Percentiles rank a stretch among this genome's conserved stretches.
phyloP scores from a whole-genome alignment of 495 filamentous ascomycete genomes.

The Pseudotulostoma volvatum region DNA sequence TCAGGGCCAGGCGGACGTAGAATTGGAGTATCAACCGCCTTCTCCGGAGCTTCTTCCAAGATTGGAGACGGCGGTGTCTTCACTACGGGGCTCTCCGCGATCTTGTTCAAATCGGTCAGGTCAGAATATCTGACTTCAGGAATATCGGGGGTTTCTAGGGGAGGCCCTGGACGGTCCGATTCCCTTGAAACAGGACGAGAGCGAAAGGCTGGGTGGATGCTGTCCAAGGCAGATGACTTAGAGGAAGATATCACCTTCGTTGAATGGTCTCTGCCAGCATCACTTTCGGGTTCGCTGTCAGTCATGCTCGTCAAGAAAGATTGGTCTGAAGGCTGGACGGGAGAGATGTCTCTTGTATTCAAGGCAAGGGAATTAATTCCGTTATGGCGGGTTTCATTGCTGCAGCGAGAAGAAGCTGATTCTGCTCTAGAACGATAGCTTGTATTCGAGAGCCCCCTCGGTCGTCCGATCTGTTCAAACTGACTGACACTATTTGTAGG shows the following conservation, averaged over 20 bases:
- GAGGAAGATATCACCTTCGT: constrained; percentile 14
- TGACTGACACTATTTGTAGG: constrained; percentile 17
- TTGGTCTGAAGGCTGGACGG: constrained; percentile 10
- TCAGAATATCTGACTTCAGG: constrained; percentile 30
- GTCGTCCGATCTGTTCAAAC: constrained; percentile 18
- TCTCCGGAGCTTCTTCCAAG: constrained; percentile 18
- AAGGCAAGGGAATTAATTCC: constrained; percentile 13
- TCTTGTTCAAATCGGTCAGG: constrained; percentile 27
- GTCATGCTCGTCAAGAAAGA: constrained; percentile 31
- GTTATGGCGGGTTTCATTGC: constrained; percentile 18
- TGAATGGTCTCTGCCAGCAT: constrained; percentile 13
- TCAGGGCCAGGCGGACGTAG: constrained; percentile 49
- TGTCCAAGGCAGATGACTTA: constrained; percentile 14
- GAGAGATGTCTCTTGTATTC: constrained; percentile 19
- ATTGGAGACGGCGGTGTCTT: constrained; percentile 8
- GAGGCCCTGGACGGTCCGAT: constrained; percentile 4
- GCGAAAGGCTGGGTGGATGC: constrained; percentile 17
- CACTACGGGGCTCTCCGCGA: constrained; percentile 19
- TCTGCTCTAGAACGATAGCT: constrained; percentile 30
- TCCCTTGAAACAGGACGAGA: constrained; percentile 7
- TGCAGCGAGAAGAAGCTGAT: constrained; percentile 30
- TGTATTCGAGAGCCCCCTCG: constrained; percentile 24
- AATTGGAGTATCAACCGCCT: constrained; percentile 60
- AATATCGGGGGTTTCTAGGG: constrained; percentile 5
- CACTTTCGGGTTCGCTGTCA: constrained; percentile 29